Conservation (phyloP, 345 rosid genomes). For the Rubroshorea leprosula region DNA sequence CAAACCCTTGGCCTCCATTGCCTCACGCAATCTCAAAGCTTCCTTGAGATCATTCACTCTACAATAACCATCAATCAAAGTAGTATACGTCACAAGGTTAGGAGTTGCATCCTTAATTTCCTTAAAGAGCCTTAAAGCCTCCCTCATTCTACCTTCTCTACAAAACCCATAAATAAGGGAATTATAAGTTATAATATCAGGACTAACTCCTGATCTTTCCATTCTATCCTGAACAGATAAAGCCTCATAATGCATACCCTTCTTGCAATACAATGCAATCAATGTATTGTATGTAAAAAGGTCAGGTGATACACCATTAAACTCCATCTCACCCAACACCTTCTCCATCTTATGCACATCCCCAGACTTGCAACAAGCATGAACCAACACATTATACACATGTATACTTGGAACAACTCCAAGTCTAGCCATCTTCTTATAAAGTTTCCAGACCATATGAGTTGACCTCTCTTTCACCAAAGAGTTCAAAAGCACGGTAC, state of each 20-base stretch:
- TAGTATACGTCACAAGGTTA: conserved; percentile 70
- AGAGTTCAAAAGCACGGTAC: conserved; percentile 66
- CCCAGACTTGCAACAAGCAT: conserved; percentile 79
- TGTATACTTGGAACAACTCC: conserved; percentile 70
- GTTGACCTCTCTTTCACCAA: conserved; percentile 62
- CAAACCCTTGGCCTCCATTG: conserved; percentile 68
- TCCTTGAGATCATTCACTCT: conserved; percentile 65
- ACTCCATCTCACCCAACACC: conserved; percentile 73
- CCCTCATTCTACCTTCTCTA: no score
- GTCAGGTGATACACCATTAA: conserved; percentile 50
- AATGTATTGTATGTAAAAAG: no score
- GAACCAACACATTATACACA: no score
- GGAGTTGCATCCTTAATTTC: conserved; percentile 62
- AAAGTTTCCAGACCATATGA: conserved; percentile 68
- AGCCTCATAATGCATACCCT: conserved; percentile 91
- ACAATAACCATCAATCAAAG: no score
- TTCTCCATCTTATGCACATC: conserved; percentile 65
- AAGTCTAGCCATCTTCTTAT: conserved; percentile 67
- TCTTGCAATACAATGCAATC: conserved; percentile 70
- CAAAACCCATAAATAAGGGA: conserved; percentile 65
- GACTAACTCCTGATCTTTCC: conserved; percentile 58
- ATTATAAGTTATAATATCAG: conserved; percentile 75
- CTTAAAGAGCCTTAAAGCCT: conserved; percentile 60
- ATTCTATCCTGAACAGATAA: conserved; percentile 76
- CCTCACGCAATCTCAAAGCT: conserved; percentile 62